Base-by-base conservation (phyloP, 2,329 filamentous ascomycete species). In the Pseudogymnoascus sp. region DNA sequence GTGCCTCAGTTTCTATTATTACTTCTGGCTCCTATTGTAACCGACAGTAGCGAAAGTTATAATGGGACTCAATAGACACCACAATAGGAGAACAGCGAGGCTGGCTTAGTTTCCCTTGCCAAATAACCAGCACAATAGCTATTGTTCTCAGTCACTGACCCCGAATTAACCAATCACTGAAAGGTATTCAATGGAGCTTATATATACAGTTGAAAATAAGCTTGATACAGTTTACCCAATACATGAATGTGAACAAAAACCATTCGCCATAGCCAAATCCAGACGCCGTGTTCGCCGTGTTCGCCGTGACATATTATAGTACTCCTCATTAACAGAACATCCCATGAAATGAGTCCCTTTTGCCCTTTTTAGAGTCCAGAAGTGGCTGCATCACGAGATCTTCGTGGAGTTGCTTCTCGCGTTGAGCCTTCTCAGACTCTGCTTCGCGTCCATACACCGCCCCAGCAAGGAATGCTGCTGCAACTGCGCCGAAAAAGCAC, bases 101-200 rank as follows among this genome's bases (percentile, higher is more conserved):
- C 6, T 56, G 34, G 25, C 46, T 56, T 18, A n/a, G n/a, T 18
- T 56, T 56, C 2, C n/a, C n/a, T 56, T 34, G 25, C 46, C 9
- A 34, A 18, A 56, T 56, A 34, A 18, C n/a, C 4, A 12, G 49
- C 28, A 34, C 25, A 56, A 56, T 56, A 56, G 9, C 25, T 56
- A 56, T 56, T 56, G 49, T 56, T 12, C 25, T 21, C 49, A 34
- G 49, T 56, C 16, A 56, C 49, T 14, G 49, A 34, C 49, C n/a
- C 49, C n/a, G 16, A 34, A 56, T 56, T 34, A 34, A 56, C 49
- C 49, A 56, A 56, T 56, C n/a, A 21, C 49, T 56, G 49, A 56
- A 34, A 34, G 49, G 28, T 12, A 18, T 56, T 56, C 49, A 18
- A 56, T 56, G 18, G 25, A 31, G 16, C 25, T 34, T 18, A 12